Percentiles rank a stretch among this genome's conserved stretches.
These are phyloP conservation scores for Leccinum pachyderme DNA, from an alignment of 1,284 basidiomycete genomes.

Conservation along the genomic window DNA sequence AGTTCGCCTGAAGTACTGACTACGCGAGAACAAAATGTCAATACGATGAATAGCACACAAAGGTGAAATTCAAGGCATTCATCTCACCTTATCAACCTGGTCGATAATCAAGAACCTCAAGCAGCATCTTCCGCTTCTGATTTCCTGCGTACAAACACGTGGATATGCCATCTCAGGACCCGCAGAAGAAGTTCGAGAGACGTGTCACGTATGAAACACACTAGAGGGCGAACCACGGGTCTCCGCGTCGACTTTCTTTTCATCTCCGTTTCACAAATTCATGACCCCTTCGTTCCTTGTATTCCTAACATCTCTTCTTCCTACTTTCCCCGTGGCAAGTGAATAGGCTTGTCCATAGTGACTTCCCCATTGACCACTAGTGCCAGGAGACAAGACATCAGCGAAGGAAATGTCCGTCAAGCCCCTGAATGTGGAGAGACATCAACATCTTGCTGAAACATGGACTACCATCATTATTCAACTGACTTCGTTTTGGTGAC, in stretches of 20 bases:
- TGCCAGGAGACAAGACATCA: constrained; percentile 56
- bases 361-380: constrained; percentile 69
- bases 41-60: too few relatives aligned
- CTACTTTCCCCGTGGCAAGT: constrained; percentile 43
- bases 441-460: constrained; percentile 35
- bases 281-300: constrained; percentile 58
- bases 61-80: neutral
- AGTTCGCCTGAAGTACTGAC: neutral
- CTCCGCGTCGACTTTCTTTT: constrained; percentile 65
- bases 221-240: constrained; percentile 81
- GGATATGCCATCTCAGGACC: constrained; percentile 55
- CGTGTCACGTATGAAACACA: constrained; percentile 36
- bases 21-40: too few relatives aligned
- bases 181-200: neutral
- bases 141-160: constrained; percentile 71
- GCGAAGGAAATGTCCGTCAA: constrained; percentile 71
- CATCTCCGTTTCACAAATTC: constrained; percentile 62
- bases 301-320: constrained; percentile 51
- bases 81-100: constrained; percentile 1
- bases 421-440: constrained; percentile 78
- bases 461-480: too few relatives aligned
- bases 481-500: too few relatives aligned
- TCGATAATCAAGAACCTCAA: constrained; percentile 18
- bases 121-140: constrained; percentile 17
- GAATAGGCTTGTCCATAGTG: constrained; percentile 53